Conservation (phyloP, 176 grass and related monocot genomes). For the Zoysia japonica region DNA sequence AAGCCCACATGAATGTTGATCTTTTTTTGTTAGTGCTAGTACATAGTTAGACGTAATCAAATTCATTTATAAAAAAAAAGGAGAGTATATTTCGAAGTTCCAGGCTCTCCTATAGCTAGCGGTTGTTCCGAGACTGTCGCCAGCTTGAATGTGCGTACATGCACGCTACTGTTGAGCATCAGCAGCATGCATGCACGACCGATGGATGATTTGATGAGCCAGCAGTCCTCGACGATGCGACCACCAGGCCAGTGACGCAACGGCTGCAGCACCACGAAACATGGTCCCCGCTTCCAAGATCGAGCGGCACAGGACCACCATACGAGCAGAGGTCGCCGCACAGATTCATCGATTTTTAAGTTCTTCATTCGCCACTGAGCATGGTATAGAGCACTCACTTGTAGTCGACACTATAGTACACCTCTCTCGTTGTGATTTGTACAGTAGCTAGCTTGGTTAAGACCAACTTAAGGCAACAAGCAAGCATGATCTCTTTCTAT, state of each 20-base stretch:
- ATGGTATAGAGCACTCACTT: no score
- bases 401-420: neutral
- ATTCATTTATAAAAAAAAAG: neutral
- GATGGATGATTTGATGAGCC: neutral
- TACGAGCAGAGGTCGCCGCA: no score
- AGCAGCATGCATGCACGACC: neutral
- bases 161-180: neutral
- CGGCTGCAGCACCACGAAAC: slow-evolving; percentile 28
- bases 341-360: no score
- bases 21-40: neutral
- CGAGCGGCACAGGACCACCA: no score
- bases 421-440: neutral
- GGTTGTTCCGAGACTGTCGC: slow-evolving; percentile 1
- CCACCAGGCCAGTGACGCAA: neutral
- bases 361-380: no score
- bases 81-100: no score
- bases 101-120: no score
- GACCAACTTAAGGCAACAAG: neutral
- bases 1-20: no score
- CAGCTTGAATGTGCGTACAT: neutral
- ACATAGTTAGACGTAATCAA: neutral
- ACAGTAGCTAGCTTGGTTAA: neutral
- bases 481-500: neutral
- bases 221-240: neutral
- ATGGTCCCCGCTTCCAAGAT: neutral